Conservation (phyloP, 2,329 filamentous ascomycete genomes). For the Calonectria hawksworthii region DNA sequence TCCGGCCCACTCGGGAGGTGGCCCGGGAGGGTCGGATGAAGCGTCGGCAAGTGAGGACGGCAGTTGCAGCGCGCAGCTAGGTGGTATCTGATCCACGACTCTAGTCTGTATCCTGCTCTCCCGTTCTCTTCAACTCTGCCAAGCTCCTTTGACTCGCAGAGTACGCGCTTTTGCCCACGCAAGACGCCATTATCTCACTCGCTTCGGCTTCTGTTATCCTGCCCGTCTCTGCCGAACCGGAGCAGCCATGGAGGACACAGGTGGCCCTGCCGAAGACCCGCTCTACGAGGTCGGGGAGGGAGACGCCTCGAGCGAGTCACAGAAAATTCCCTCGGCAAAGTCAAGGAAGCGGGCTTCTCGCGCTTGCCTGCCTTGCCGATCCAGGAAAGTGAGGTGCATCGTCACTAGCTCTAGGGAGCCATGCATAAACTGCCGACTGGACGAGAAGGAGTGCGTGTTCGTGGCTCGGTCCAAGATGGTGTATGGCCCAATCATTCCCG, state of each 20-base stretch:
- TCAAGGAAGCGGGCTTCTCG: constrained; percentile 39
- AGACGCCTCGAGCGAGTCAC: constrained; percentile 11
- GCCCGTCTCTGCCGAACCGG: not conserved
- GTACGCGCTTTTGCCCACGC: not conserved
- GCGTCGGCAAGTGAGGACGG: constrained; percentile 17
- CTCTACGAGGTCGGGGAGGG: constrained; percentile 20
- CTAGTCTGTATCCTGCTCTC: not conserved
- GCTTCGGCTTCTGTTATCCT: not conserved
- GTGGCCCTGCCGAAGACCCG: constrained; percentile 13
- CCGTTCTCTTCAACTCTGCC: constrained; percentile 16
- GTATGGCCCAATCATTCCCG: constrained; percentile 7
- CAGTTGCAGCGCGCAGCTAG: not conserved
- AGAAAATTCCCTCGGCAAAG: constrained; percentile 29
- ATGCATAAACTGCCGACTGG: constrained; percentile 44
- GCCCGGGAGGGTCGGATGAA: constrained; percentile 6
- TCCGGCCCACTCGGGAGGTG: not conserved
- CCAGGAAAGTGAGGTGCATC: constrained; percentile 44
- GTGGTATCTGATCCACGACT: not conserved
- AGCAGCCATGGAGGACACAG: constrained; percentile 12
- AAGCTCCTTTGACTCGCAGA: not conserved
- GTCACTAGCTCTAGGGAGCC: constrained; percentile 39
- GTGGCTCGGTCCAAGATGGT: constrained; percentile 39
- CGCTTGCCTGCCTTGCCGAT: constrained; percentile 42
- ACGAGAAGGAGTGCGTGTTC: constrained; percentile 42
- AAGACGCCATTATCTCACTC: not conserved